These are phyloP conservation scores for Verbena officinalis DNA, from an alignment of 257 asterid species.

Conservation along the genomic window DNA sequence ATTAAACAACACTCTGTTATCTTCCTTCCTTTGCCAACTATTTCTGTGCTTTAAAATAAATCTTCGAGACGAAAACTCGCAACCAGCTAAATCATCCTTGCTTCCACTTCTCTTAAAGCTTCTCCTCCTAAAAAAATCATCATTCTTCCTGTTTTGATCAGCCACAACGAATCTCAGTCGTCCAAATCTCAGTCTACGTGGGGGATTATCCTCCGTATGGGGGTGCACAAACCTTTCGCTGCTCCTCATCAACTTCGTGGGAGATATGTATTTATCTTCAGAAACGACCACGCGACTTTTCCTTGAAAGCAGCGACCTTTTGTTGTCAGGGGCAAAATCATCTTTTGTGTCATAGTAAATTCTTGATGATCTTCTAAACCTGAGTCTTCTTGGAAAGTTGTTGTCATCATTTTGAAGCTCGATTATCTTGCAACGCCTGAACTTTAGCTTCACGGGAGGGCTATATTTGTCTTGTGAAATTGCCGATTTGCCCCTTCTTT, in stretches of 20 bases:
- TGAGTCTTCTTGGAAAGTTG: slow-evolving; percentile 33
- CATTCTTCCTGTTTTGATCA: slow-evolving; percentile 24
- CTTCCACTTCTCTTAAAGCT: slow-evolving; percentile 12
- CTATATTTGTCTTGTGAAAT: slow-evolving; percentile 34
- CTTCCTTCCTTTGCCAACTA: slow-evolving; percentile 43
- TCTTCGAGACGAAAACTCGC: slow-evolving; percentile 21
- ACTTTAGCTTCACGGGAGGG: slow-evolving; percentile 46
- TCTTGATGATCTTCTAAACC: slow-evolving; percentile 22
- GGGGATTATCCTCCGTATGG: slow-evolving; percentile 44
- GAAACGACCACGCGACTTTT: slow-evolving; percentile 35
- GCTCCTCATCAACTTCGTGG: slow-evolving; percentile 50
- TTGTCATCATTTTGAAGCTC: slow-evolving; percentile 30
- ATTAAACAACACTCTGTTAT: slow-evolving; percentile 40
- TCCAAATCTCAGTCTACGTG: slow-evolving; percentile 52
- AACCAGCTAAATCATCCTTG: slow-evolving; percentile 11
- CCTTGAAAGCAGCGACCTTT: slow-evolving; percentile 21
- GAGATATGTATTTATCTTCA: slow-evolving; percentile 39
- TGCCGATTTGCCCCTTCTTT: slow-evolving; percentile 20
- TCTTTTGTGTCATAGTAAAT: background rate
- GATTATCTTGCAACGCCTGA: slow-evolving; percentile 45
- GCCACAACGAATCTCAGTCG: slow-evolving; percentile 28
- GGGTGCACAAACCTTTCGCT: slow-evolving; percentile 47
- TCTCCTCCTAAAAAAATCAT: slow-evolving; percentile 28
- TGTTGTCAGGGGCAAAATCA: slow-evolving; percentile 23
- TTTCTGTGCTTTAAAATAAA: slow-evolving; percentile 44